These are phyloP conservation scores for Thozetella sp. DNA, from an alignment of 495 filamentous ascomycete genomes.

Conservation along the genomic window DNA sequence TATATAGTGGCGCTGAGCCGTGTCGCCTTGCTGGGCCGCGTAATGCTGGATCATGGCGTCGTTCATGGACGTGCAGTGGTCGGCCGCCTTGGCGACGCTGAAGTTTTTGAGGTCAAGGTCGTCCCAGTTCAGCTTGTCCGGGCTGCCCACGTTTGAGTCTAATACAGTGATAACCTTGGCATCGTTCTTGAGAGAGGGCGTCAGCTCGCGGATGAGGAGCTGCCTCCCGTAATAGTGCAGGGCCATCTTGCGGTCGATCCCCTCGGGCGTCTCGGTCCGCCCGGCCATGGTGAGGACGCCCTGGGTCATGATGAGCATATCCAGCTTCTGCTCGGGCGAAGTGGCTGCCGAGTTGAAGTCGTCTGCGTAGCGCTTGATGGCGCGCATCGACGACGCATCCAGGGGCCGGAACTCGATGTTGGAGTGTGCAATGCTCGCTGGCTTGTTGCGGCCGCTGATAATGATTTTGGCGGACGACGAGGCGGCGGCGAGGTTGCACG, in stretches of 20 bases:
- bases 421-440: conserved; percentile 14
- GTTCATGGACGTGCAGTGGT: conserved; percentile 19
- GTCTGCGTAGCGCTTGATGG: conserved; percentile 20
- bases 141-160: conserved; percentile 9
- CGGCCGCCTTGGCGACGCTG: conserved; percentile 13
- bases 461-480: conserved; percentile 9
- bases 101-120: conserved; percentile 21
- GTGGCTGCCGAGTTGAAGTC: conserved; percentile 9
- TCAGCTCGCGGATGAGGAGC: conserved; percentile 22
- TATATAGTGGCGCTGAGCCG: conserved; percentile 14
- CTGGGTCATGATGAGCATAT: conserved; percentile 21
- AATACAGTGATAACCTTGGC: conserved; percentile 19
- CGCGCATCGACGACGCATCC: conserved; percentile 19
- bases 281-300: conserved; percentile 18
- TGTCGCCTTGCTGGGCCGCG: conserved; percentile 8
- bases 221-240: conserved; percentile 25
- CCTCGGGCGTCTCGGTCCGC: conserved; percentile 22
- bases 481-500: conserved; percentile 12
- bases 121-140: conserved; percentile 19
- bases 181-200: conserved; percentile 11
- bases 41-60: conserved; percentile 19
- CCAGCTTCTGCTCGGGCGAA: conserved; percentile 9
- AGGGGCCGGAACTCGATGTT: conserved; percentile 20
- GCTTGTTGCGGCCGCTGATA: conserved; percentile 20
- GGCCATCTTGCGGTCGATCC: conserved; percentile 25